Evolutionary conservation across 2,329 filamentous ascomycete species (phyloP).

Genomic region (Anthostomella pinea): DNA sequence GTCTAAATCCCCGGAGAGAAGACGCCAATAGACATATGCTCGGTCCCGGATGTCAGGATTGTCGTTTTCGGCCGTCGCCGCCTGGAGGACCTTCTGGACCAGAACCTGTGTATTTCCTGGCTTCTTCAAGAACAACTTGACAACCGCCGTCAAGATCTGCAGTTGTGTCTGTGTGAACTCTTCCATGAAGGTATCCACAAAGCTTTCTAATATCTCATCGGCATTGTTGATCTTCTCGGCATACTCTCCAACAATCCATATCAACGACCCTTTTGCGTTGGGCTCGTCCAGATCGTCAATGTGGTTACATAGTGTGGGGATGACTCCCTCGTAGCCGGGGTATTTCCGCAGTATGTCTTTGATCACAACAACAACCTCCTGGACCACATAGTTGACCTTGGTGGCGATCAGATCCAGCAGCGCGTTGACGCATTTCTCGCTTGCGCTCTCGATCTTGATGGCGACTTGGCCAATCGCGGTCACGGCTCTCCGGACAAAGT

Average conservation of each 20-base stretch:
- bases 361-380: conserved; percentile 98
- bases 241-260: conserved; percentile 99
- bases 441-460: conserved; percentile 95
- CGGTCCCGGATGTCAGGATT: conserved; percentile 96
- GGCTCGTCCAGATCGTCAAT: conserved; percentile 97
- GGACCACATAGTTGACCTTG: conserved; percentile 98
- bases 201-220: conserved; percentile 86
- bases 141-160: conserved; percentile 93
- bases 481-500: conserved; percentile 91
- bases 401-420: conserved; percentile 92
- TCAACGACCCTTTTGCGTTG: conserved; percentile 82
- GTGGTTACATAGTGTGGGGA: conserved; percentile 91
- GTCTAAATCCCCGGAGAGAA: conserved; percentile 87
- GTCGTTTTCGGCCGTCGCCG: conserved; percentile 90
- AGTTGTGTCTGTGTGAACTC: conserved; percentile 99
- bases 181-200: conserved; percentile 92
- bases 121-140: conserved; percentile 97
- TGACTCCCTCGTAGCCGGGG: conserved; percentile 95
- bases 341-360: conserved; percentile 98
- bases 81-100: conserved; percentile 91
- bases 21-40: conserved; percentile 97
- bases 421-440: conserved; percentile 93
- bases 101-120: conserved; percentile 86
- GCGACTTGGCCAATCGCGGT: conserved; percentile 97
- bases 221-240: conserved; percentile 99